Evolutionary conservation across 1,284 basidiomycete genomes (phyloP).

Genomic region (Fereydounia khargensis): DNA sequence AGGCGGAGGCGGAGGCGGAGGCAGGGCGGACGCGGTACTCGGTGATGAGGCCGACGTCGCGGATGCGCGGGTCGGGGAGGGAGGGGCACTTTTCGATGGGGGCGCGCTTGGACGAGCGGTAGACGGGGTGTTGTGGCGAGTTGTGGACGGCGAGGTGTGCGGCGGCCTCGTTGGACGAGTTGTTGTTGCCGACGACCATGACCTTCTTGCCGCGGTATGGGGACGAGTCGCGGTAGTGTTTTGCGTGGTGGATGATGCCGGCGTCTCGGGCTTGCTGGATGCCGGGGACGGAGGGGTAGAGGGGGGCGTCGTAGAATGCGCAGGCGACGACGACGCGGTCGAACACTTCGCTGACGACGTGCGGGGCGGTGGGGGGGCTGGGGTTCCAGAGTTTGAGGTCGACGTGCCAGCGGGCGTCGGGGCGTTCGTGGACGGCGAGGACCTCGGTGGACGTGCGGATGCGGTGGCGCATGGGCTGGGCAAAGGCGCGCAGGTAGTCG

Average conservation of each 20-base stretch:
- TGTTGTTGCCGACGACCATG: conserved; percentile 49
- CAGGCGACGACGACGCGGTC: conserved; percentile 38
- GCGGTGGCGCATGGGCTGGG: conserved; percentile 12
- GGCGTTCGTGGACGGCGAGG: conserved; percentile 30
- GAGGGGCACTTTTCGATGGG: conserved; percentile 25
- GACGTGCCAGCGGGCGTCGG: conserved; percentile 22
- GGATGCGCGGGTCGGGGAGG: conserved; percentile 37
- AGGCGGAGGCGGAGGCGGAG: not conserved
- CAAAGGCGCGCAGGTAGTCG: conserved; percentile 24
- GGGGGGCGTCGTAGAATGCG: conserved; percentile 44
- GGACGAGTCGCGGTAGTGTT: conserved; percentile 42
- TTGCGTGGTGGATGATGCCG: conserved; percentile 42
- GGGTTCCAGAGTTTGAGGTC: conserved; percentile 21
- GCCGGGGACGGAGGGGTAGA: conserved; percentile 31
- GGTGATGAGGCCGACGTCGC: conserved; percentile 35
- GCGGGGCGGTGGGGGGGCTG: not conserved
- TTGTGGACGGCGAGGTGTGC: conserved; percentile 38
- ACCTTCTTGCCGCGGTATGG: conserved; percentile 23
- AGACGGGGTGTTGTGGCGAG: conserved; percentile 19
- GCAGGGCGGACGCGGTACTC: conserved; percentile 5
- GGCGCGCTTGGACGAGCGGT: conserved; percentile 14
- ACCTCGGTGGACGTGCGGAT: conserved; percentile 35
- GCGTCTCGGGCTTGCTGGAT: conserved; percentile 11
- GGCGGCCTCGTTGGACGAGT: conserved; percentile 43
- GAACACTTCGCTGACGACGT: conserved; percentile 6